phyloP scores from a whole-genome alignment of 2,329 filamentous ascomycete genomes.

The Grosmannia clavigera region DNA sequence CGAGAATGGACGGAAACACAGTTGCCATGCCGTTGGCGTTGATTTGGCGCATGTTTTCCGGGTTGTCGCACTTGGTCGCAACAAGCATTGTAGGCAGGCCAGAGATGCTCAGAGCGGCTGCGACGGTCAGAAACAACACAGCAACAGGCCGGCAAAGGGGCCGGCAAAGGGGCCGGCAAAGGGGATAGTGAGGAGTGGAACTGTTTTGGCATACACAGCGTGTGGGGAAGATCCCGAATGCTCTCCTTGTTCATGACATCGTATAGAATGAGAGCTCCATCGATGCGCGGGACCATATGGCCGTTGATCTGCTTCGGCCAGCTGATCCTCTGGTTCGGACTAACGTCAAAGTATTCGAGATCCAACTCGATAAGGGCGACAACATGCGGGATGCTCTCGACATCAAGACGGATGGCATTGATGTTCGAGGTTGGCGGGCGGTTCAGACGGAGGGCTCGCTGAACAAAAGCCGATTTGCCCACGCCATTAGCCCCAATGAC shows the following conservation, averaged over 20 bases:
- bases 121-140: slow-evolving; percentile 9
- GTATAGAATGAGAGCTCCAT: slow-evolving; percentile 78
- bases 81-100: slow-evolving; percentile 68
- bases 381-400: slow-evolving; percentile 44
- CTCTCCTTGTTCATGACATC: slow-evolving; percentile 72
- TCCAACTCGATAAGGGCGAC: slow-evolving; percentile 55
- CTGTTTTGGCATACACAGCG: slow-evolving; percentile 53
- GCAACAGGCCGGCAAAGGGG: not conserved
- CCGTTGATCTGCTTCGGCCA: slow-evolving; percentile 60
- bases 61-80: slow-evolving; percentile 80
- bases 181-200: not conserved
- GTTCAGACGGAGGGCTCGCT: slow-evolving; percentile 45
- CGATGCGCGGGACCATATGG: slow-evolving; percentile 59
- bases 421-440: slow-evolving; percentile 40
- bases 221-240: slow-evolving; percentile 59
- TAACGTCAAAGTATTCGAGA: slow-evolving; percentile 51
- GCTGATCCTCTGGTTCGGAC: slow-evolving; percentile 44
- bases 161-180: not conserved
- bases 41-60: slow-evolving; percentile 56
- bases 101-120: slow-evolving; percentile 63
- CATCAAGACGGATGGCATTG: slow-evolving; percentile 42
- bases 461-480: slow-evolving; percentile 57
- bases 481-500: slow-evolving; percentile 54
- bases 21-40: slow-evolving; percentile 51
- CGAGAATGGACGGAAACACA: slow-evolving; percentile 57